Conservation (phyloP, 768 basidiomycete genomes). For the Mycena galericulata region DNA sequence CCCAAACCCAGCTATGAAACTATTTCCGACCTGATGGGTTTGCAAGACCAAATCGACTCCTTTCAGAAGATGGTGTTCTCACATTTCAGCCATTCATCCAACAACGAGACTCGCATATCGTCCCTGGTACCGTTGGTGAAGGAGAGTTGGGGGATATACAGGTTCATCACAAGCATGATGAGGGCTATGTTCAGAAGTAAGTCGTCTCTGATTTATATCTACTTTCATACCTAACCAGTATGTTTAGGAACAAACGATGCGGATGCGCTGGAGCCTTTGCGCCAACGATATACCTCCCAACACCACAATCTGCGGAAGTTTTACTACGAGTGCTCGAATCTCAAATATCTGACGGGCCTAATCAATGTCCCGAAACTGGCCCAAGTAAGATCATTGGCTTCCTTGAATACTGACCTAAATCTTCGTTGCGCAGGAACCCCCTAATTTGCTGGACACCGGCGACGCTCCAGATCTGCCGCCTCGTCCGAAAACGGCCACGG, state of each 20-base stretch:
- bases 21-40: constrained; percentile 95
- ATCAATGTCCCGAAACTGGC: constrained; percentile 99
- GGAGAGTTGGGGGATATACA: constrained; percentile 99
- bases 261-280: constrained; percentile 91
- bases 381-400: constrained; percentile 72
- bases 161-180: constrained; percentile 99
- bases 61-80: constrained; percentile 99
- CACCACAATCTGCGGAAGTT: constrained; percentile 96
- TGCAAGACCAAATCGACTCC: constrained; percentile 99
- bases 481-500: constrained; percentile 71
- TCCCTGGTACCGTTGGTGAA: constrained; percentile 96
- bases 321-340: constrained; percentile 99
- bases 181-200: constrained; percentile 95
- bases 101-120: constrained; percentile 98
- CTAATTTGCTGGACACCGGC: constrained; percentile 89
- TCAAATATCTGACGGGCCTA: constrained; percentile 96
- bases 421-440: constrained; percentile 79
- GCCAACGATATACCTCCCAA: constrained; percentile 89
- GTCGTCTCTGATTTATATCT: constrained; percentile 38
- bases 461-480: constrained; percentile 90
- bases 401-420: constrained; percentile 1
- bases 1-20: constrained; percentile 92
- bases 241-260: constrained; percentile 86
- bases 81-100: constrained; percentile 89
- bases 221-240: constrained; percentile 13